phyloP scores from a whole-genome alignment of 2,329 filamentous ascomycete species.

The Ceratocystis lukuohia region DNA sequence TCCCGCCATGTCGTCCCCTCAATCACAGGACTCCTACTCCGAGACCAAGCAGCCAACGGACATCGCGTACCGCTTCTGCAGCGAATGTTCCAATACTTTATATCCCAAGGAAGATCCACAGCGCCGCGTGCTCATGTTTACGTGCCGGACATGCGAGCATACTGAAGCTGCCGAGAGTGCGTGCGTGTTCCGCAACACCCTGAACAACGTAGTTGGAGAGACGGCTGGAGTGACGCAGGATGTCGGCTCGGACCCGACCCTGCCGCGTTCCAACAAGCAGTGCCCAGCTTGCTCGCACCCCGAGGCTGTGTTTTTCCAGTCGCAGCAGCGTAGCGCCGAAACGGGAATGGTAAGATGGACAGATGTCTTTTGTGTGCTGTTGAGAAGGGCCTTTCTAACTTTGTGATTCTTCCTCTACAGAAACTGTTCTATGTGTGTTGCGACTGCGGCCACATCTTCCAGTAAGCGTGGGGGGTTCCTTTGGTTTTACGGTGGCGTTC shows the following conservation, averaged over 20 bases:
- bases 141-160: constrained; percentile 89
- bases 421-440: constrained; percentile 93
- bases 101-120: constrained; percentile 91
- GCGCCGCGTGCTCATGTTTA: constrained; percentile 77
- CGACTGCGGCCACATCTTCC: constrained; percentile 79
- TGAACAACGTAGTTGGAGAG: constrained; percentile 83
- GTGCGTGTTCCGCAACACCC: constrained; percentile 90
- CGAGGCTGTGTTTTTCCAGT: constrained; percentile 97
- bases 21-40: constrained; percentile 26
- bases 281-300: constrained; percentile 76
- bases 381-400: neutral
- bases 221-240: constrained; percentile 96
- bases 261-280: constrained; percentile 73
- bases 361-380: neutral
- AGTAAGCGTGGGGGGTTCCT: constrained; percentile 27
- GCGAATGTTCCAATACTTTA: constrained; percentile 96
- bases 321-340: constrained; percentile 88
- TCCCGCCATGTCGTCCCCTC: constrained; percentile 37
- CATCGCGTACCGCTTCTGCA: constrained; percentile 95
- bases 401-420: constrained; percentile 31
- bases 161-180: constrained; percentile 73
- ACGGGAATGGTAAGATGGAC: constrained; percentile 78
- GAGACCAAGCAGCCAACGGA: constrained; percentile 50
- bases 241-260: constrained; percentile 93
- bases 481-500: constrained; percentile 11